These are phyloP conservation scores for Monilinia polystroma DNA, from an alignment of 2,329 filamentous ascomycete species.

Conservation along the genomic window DNA sequence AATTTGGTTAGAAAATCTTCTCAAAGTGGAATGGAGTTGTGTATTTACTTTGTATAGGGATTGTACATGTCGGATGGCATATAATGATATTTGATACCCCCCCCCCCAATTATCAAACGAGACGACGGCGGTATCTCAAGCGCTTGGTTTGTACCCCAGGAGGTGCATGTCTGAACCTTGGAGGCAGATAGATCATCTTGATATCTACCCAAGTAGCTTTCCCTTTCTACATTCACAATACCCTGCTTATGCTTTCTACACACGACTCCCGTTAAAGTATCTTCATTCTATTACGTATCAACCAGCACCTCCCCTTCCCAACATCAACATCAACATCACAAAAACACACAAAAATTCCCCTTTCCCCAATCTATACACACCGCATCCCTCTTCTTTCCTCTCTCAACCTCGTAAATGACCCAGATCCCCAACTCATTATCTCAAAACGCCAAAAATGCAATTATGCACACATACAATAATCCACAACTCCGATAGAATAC, in stretches of 20 bases:
- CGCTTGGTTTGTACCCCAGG: not conserved
- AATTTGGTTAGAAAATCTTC: too few relatives aligned
- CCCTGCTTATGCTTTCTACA: too few relatives aligned
- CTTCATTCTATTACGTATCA: too few relatives aligned
- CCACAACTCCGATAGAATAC: not conserved
- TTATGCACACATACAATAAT: not conserved
- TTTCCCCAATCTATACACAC: too few relatives aligned
- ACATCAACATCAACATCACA: not conserved
- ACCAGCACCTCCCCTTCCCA: not conserved
- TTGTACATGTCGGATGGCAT: not conserved
- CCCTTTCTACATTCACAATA: not conserved
- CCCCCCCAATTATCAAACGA: not conserved
- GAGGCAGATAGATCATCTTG: not conserved
- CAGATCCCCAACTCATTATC: not conserved
- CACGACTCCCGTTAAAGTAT: too few relatives aligned
- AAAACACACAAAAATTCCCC: too few relatives aligned
- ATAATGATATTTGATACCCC: slow-evolving; percentile 1
- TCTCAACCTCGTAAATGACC: not conserved
- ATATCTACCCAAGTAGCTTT: not conserved
- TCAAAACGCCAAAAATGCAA: not conserved
- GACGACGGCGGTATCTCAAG: not conserved
- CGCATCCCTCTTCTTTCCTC: not conserved
- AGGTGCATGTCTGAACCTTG: not conserved
- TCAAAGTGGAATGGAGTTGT: too few relatives aligned
- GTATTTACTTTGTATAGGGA: not conserved